These are phyloP conservation scores for Aspergillus proliferans DNA, from an alignment of 2,329 filamentous ascomycete species.

Conservation along the genomic window DNA sequence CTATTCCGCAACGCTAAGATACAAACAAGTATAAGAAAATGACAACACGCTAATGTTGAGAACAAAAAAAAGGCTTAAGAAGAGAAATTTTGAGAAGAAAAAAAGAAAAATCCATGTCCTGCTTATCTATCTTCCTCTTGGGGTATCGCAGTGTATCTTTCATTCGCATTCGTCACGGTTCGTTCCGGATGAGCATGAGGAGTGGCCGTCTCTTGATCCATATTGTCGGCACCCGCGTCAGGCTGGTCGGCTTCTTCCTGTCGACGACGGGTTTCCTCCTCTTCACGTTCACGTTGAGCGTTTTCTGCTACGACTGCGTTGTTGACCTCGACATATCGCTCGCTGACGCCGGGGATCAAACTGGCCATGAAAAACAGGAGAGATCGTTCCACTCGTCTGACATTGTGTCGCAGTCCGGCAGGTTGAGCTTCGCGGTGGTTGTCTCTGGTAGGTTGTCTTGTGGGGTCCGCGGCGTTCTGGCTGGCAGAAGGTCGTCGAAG, in stretches of 20 bases:
- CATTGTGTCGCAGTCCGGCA: constrained; percentile 15
- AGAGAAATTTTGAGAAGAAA: neutral
- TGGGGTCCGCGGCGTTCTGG: constrained; percentile 4
- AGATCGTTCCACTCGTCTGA: constrained; percentile 49
- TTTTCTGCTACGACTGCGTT: constrained; percentile 43
- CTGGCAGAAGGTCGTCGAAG: constrained; percentile 13
- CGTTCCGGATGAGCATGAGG: constrained; percentile 2
- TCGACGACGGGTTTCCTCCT: constrained; percentile 17
- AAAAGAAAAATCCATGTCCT: neutral
- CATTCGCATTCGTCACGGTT: neutral
- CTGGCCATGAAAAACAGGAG: constrained; percentile 58
- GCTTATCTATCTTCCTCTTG: neutral
- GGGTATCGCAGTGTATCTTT: constrained; percentile 9
- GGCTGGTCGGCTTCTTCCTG: constrained; percentile 12
- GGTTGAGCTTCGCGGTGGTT: neutral
- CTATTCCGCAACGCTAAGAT: too few relatives aligned
- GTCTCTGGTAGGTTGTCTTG: constrained; percentile 1
- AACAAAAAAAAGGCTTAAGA: neutral
- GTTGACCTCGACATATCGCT: constrained; percentile 53
- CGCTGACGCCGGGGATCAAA: constrained; percentile 56
- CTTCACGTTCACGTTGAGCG: constrained; percentile 21
- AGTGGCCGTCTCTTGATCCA: constrained; percentile 2
- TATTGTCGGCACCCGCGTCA: constrained; percentile 7
- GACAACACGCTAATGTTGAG: neutral
- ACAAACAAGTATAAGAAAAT: too few relatives aligned